Conservation (phyloP, 768 basidiomycete species). For the Infundibulicybe gibba region DNA sequence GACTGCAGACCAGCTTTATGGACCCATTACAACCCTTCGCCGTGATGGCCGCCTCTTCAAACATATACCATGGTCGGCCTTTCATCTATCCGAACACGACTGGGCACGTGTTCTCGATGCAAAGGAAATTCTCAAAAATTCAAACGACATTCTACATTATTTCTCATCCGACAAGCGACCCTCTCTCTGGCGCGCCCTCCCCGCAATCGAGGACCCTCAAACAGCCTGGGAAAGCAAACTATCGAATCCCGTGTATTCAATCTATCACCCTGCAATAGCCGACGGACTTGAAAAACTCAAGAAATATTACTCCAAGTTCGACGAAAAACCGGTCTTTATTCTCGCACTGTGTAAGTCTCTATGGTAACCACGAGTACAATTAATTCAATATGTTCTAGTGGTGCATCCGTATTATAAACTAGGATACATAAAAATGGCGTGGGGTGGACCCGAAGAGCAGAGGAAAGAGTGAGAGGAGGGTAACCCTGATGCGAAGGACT, state of each 20-base stretch:
- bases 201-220: no score
- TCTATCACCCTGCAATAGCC: no score
- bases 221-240: no score
- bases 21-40: slow-evolving; percentile 22
- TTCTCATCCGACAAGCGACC: no score
- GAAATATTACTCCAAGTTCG: no score
- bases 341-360: background rate
- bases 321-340: background rate
- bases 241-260: no score
- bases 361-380: no score
- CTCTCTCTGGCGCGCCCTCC: no score
- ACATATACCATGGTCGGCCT: slow-evolving; percentile 21
- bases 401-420: slow-evolving; percentile 30
- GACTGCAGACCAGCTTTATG: slow-evolving; percentile 19
- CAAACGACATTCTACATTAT: no score
- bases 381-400: slow-evolving; percentile 12
- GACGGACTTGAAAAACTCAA: no score
- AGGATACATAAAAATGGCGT: slow-evolving; percentile 15
- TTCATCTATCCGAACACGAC: slow-evolving; percentile 13
- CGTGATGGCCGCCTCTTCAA: slow-evolving; percentile 11
- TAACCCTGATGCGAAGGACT: slow-evolving; percentile 11
- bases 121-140: no score
- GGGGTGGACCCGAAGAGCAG: slow-evolving; percentile 24
- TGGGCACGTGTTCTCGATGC: slow-evolving; percentile 15
- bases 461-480: slow-evolving; percentile 5